A percentile compares a stretch with the other conserved stretches of the same genome.
Evolutionary conservation across 176 grass and related monocot genomes (phyloP).

Genomic region (Zea luxurians): DNA sequence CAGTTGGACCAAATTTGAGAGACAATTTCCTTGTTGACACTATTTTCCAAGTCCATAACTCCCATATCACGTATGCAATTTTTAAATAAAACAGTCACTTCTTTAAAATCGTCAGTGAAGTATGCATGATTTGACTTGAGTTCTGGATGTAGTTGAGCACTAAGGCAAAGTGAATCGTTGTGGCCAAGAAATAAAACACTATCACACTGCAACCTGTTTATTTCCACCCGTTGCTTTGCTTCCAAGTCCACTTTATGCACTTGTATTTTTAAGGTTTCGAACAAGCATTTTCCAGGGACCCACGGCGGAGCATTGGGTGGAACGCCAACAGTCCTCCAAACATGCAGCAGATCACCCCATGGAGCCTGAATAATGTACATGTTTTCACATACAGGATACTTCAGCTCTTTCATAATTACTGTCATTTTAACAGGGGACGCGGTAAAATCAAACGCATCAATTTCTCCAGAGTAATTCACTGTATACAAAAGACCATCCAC

Average conservation of each 20-base stretch:
- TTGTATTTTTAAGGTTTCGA: neutral
- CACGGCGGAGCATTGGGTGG: neutral
- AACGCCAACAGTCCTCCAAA: neutral
- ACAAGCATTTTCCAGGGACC: neutral
- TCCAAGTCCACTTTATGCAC: constrained; percentile 11
- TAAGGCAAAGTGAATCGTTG: neutral
- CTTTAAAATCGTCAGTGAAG: neutral
- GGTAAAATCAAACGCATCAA: too few relatives aligned
- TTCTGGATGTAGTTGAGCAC: neutral
- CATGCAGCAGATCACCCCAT: constrained; percentile 11
- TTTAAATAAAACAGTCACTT: neutral
- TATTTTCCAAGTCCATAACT: neutral
- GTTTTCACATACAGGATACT: too few relatives aligned
- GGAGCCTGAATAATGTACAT: too few relatives aligned
- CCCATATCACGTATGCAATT: neutral
- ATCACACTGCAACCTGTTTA: neutral
- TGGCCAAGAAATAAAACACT: constrained; percentile 17
- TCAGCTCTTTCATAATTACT: too few relatives aligned
- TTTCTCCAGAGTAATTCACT: too few relatives aligned
- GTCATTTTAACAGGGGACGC: too few relatives aligned
- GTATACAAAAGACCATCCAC: too few relatives aligned
- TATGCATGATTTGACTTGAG: constrained; percentile 19
- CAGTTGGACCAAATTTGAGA: constrained; percentile 25
- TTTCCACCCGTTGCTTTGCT: neutral
- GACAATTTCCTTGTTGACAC: neutral